A percentile compares a stretch with the other conserved stretches of the same genome.
These are phyloP conservation scores for Farysia itapuensis DNA, from an alignment of 1,284 basidiomycete species.

Conservation along the genomic window DNA sequence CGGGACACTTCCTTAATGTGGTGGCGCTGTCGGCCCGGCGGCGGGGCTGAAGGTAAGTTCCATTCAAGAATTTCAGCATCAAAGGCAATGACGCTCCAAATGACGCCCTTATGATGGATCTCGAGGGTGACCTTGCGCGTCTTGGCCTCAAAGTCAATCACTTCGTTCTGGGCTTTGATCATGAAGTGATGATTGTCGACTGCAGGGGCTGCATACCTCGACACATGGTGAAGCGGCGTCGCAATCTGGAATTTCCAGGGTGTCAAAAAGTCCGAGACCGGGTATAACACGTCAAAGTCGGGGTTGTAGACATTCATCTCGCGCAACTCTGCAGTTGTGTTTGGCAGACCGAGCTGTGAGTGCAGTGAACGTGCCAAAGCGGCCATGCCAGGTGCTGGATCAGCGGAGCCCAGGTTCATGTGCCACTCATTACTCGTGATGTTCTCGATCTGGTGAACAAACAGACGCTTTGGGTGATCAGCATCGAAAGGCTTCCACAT, in stretches of 20 bases:
- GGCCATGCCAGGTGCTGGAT: slow-evolving; percentile 76
- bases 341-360: slow-evolving; percentile 65
- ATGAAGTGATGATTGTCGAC: slow-evolving; percentile 62
- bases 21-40: slow-evolving; percentile 70
- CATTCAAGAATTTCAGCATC: slow-evolving; percentile 86
- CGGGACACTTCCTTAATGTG: slow-evolving; percentile 88
- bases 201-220: slow-evolving; percentile 27
- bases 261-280: slow-evolving; percentile 69
- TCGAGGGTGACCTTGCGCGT: slow-evolving; percentile 73
- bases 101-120: slow-evolving; percentile 79
- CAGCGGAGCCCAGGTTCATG: slow-evolving; percentile 80
- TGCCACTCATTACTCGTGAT: slow-evolving; percentile 70
- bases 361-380: slow-evolving; percentile 70
- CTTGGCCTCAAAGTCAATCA: slow-evolving; percentile 66
- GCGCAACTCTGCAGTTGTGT: slow-evolving; percentile 49
- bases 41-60: slow-evolving; percentile 66
- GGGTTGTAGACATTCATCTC: slow-evolving; percentile 56
- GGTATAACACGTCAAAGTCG: slow-evolving; percentile 69
- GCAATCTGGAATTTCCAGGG: slow-evolving; percentile 73
- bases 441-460: slow-evolving; percentile 84
- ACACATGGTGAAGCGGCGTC: slow-evolving; percentile 57
- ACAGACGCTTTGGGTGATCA: slow-evolving; percentile 85
- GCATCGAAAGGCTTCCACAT: slow-evolving; percentile 72
- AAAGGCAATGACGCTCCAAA: slow-evolving; percentile 90
- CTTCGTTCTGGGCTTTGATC: slow-evolving; percentile 69